Percentiles rank a stretch among this genome's conserved stretches.
Evolutionary conservation across 2,329 filamentous ascomycete species (phyloP).

Genomic region (Triangularia verruculosa): DNA sequence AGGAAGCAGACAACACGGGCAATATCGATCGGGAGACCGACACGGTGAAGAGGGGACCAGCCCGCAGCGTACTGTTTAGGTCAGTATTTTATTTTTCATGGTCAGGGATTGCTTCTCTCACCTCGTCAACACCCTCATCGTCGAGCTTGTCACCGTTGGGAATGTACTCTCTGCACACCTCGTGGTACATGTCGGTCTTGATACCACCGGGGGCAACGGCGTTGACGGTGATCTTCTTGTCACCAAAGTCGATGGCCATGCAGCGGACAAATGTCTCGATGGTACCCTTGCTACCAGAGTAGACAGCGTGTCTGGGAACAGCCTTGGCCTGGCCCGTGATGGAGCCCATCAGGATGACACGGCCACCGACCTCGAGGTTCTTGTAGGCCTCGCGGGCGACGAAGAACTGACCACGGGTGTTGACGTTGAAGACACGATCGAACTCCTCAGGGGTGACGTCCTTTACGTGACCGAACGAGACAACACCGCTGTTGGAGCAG

Average conservation of each 20-base stretch:
- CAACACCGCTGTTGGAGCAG: constrained; percentile 67
- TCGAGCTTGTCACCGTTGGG: constrained; percentile 53
- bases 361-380: constrained; percentile 63
- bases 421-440: constrained; percentile 67
- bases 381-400: constrained; percentile 69
- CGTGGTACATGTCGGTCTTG: constrained; percentile 65
- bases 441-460: constrained; percentile 69
- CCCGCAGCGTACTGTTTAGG: constrained; percentile 50
- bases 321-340: constrained; percentile 66
- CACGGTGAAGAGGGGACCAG: constrained; percentile 63
- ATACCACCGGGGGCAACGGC: constrained; percentile 62
- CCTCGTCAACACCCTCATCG: constrained; percentile 56
- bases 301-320: constrained; percentile 69
- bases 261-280: constrained; percentile 74
- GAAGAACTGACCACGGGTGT: constrained; percentile 69
- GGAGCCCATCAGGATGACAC: constrained; percentile 70
- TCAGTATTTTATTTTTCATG: constrained; percentile 26
- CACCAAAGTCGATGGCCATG: constrained; percentile 66
- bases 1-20: constrained; percentile 61
- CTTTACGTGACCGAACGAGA: constrained; percentile 65
- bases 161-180: constrained; percentile 61
- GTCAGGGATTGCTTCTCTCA: too few relatives aligned
- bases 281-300: constrained; percentile 72
- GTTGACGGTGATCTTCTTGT: constrained; percentile 63
- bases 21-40: constrained; percentile 66